These are phyloP conservation scores for Diphasiastrum complanatum DNA, from an alignment of 83 land plant genomes.

Conservation along the genomic window DNA sequence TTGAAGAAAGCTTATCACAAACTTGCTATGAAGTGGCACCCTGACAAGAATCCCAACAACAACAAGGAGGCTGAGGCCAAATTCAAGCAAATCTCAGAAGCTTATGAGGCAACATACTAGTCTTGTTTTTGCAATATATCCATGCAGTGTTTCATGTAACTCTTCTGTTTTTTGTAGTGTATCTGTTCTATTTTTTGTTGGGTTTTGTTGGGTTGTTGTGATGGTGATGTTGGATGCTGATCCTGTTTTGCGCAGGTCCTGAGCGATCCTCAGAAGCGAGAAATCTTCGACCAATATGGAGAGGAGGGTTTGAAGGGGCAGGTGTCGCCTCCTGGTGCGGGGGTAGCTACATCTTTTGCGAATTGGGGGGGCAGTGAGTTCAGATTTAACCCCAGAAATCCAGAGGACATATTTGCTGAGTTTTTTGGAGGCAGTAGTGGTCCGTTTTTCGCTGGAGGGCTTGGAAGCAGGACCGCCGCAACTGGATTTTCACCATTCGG, in stretches of 20 bases:
- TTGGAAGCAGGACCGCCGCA: slow-evolving; percentile 31
- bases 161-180: no score
- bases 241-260: slow-evolving; percentile 36
- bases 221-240: no score
- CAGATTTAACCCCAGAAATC: slow-evolving; percentile 77
- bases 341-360: no score
- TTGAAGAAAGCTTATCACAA: slow-evolving; percentile 24
- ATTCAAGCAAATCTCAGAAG: slow-evolving; percentile 27
- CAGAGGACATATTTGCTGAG: slow-evolving; percentile 85
- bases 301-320: slow-evolving; percentile 69
- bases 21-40: slow-evolving; percentile 26
- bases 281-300: slow-evolving; percentile 75
- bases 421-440: slow-evolving; percentile 80
- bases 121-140: no score
- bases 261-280: slow-evolving; percentile 74
- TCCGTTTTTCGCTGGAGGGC: slow-evolving; percentile 35
- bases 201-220: no score
- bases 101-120: no score
- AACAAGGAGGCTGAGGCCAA: slow-evolving; percentile 31
- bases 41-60: slow-evolving; percentile 27
- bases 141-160: no score
- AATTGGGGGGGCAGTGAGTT: slow-evolving; percentile 51
- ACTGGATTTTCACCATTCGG: slow-evolving; percentile 25
- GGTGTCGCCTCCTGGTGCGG: no score
- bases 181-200: no score